Evolutionary conservation across 1,284 basidiomycete species (phyloP).

Genomic region (Sphagnurus paluster): DNA sequence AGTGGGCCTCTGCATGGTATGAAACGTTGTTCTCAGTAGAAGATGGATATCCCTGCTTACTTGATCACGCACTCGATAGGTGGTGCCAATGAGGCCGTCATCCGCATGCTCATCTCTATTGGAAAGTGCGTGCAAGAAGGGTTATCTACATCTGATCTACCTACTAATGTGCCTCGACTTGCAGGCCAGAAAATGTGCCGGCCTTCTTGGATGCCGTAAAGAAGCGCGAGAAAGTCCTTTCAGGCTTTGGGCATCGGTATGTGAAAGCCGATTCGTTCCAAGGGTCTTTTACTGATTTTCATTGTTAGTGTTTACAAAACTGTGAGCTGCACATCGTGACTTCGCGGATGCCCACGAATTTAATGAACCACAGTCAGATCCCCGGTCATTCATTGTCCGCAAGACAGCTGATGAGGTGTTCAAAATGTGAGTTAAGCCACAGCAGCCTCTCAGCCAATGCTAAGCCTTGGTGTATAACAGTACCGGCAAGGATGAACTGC

Average conservation of each 20-base stretch:
- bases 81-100: slow-evolving; percentile 87
- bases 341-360: no score
- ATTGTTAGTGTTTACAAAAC: slow-evolving; percentile 73
- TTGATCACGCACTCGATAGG: slow-evolving; percentile 38
- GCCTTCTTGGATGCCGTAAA: slow-evolving; percentile 85
- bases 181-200: slow-evolving; percentile 81
- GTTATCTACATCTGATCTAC: background rate
- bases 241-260: slow-evolving; percentile 83
- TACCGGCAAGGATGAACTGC: slow-evolving; percentile 78
- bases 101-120: slow-evolving; percentile 86
- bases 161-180: background rate
- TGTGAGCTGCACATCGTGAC: slow-evolving; percentile 38
- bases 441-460: background rate
- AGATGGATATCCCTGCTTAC: background rate
- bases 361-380: slow-evolving; percentile 63
- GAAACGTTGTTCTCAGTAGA: background rate
- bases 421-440: slow-evolving; percentile 55
- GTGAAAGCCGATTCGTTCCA: slow-evolving; percentile 16
- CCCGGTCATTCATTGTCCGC: slow-evolving; percentile 84
- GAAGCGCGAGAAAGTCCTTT: slow-evolving; percentile 80
- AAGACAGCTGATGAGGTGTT: slow-evolving; percentile 88
- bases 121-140: slow-evolving; percentile 56
- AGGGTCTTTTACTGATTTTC: background rate
- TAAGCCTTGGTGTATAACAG: slow-evolving; percentile 33
- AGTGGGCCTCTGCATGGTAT: slow-evolving; percentile 65